Evolutionary conservation across 2,329 filamentous ascomycete genomes (phyloP).

Genomic region (Sporothrix brasiliensis): DNA sequence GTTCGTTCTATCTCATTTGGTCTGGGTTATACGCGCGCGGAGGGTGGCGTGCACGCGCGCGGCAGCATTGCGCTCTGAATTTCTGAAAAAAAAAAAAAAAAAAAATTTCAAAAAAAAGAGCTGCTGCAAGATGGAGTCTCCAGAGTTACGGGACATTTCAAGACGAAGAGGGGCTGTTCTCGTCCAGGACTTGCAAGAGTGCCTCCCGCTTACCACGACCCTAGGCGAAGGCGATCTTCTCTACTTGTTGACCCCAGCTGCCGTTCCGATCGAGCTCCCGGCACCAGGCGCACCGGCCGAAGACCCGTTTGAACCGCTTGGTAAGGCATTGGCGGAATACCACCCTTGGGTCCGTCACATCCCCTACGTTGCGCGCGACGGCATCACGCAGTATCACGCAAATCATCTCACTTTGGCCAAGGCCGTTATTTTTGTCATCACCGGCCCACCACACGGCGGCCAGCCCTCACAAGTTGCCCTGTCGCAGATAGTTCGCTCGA

Average conservation of each 20-base stretch:
- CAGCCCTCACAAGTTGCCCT: slow-evolving; percentile 55
- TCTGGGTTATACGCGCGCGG: background rate
- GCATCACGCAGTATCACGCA: slow-evolving; percentile 66
- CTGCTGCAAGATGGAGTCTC: slow-evolving; percentile 33
- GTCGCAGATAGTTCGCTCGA: slow-evolving; percentile 43
- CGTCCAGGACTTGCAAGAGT: slow-evolving; percentile 50
- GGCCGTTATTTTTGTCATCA: slow-evolving; percentile 64
- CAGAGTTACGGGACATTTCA: slow-evolving; percentile 36
- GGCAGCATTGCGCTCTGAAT: slow-evolving; percentile 13
- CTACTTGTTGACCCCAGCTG: slow-evolving; percentile 63
- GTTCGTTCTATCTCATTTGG: background rate
- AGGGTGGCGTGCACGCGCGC: slow-evolving; percentile 31
- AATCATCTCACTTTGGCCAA: slow-evolving; percentile 64
- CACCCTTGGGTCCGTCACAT: slow-evolving; percentile 69
- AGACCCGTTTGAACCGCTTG: slow-evolving; percentile 75
- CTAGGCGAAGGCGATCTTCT: slow-evolving; percentile 57
- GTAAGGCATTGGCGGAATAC: slow-evolving; percentile 61
- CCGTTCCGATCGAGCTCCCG: slow-evolving; percentile 50
- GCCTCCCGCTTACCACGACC: slow-evolving; percentile 51
- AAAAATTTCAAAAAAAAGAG: background rate
- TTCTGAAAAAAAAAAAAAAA: background rate
- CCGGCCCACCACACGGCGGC: slow-evolving; percentile 50
- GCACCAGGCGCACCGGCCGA: slow-evolving; percentile 44
- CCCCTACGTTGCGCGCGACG: slow-evolving; percentile 66
- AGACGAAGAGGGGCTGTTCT: slow-evolving; percentile 38